A percentile compares a stretch with the other conserved stretches of the same genome.
Conservation (phyloP, 371 early-diverging fungal genomes). For the Nematocida sp. region DNA sequence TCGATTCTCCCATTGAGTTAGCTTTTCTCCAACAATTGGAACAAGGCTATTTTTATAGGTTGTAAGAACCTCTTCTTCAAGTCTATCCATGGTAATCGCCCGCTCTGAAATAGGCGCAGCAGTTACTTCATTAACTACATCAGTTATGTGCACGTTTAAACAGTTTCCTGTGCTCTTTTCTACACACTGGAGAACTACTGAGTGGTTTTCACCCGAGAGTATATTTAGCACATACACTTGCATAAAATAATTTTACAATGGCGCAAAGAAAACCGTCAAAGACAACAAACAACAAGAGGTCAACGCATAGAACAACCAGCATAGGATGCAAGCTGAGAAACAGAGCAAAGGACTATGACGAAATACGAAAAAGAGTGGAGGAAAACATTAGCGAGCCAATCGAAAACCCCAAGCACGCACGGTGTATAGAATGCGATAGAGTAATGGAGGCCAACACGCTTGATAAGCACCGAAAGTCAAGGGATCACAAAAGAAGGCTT, state of each 20-base stretch:
- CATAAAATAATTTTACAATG: conserved; percentile 54
- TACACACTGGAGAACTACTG: conserved; percentile 17
- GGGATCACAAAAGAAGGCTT: conserved; percentile 53
- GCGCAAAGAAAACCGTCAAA: conserved; percentile 47
- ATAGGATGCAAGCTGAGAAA: conserved; percentile 54
- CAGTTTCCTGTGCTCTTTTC: neutral
- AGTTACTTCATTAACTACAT: conserved; percentile 19
- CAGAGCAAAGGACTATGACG: conserved; percentile 41
- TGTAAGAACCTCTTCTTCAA: conserved; percentile 28
- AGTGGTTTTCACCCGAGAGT: neutral
- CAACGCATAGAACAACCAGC: conserved; percentile 26
- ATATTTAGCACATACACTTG: conserved; percentile 34
- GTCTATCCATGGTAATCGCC: neutral
- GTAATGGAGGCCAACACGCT: conserved; percentile 42
- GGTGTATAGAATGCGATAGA: conserved; percentile 51
- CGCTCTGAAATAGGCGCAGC: neutral
- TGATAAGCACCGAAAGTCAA: conserved; percentile 38
- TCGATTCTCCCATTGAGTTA: neutral
- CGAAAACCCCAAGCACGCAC: conserved; percentile 40
- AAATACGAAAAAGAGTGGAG: conserved; percentile 33
- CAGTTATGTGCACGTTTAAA: neutral
- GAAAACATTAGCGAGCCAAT: neutral
- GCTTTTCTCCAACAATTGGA: neutral
- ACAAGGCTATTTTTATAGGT: neutral
- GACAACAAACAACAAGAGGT: conserved; percentile 22